Conservation (phyloP, 306 rosid genomes). For the Gastrolobium bilobum region DNA sequence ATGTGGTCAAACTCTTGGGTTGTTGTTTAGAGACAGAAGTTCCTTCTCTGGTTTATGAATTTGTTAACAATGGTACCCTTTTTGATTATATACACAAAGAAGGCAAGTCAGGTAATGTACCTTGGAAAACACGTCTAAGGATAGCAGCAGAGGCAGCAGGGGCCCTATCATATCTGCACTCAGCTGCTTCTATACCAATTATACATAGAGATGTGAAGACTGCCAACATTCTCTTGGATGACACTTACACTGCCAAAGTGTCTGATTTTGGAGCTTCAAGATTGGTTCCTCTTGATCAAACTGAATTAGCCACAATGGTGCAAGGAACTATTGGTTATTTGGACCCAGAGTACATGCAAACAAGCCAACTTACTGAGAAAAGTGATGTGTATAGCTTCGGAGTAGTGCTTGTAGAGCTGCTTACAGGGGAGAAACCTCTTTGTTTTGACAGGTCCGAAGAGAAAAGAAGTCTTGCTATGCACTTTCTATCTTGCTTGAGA, state of each 20-base stretch:
- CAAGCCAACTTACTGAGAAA: no score
- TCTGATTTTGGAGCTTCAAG: constrained; percentile 45
- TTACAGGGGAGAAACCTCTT: constrained; percentile 39
- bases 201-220: constrained; percentile 54
- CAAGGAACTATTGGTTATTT: constrained; percentile 62
- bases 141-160: constrained; percentile 45
- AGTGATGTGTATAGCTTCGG: constrained; percentile 23
- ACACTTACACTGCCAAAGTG: constrained; percentile 15
- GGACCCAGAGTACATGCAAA: constrained; percentile 50
- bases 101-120: not conserved
- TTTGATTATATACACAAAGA: constrained; percentile 37
- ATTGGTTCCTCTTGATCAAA: constrained; percentile 51
- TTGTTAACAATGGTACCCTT: constrained; percentile 51
- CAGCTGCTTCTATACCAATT: constrained; percentile 49
- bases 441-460: constrained; percentile 26
- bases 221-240: constrained; percentile 52
- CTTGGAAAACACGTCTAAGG: constrained; percentile 47
- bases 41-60: no score
- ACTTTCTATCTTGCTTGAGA: constrained; percentile 39
- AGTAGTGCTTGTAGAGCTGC: constrained; percentile 33
- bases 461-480: constrained; percentile 35
- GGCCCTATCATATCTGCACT: constrained; percentile 58
- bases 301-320: constrained; percentile 46
- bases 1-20: no score
- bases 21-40: no score